Evolutionary conservation across 306 rosid species (phyloP), one percentile per base, ranked within the genome.

Genomic region (Cucurbita ficifolia): DNA sequence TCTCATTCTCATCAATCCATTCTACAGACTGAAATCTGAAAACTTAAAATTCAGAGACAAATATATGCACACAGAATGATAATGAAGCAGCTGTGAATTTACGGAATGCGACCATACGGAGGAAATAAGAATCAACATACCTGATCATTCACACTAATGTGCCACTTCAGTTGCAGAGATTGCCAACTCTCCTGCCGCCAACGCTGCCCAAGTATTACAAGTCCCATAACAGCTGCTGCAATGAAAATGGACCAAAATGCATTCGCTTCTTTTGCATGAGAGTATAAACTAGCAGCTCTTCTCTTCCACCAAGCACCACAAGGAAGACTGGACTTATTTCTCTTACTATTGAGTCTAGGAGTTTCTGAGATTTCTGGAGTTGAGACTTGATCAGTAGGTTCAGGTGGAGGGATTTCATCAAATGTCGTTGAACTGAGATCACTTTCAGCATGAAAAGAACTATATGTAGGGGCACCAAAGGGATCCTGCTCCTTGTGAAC

Each of bases 221-320:
- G 80, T 64, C 91, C 91, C 99, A 91, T 87, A 68, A 95, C 90
- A 46, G 99, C 88, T 76, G 99, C 97, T 48, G 96, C 97, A 70
- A 95, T 42, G 72, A 95, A 85, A 74, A 95, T 78, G 35, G 99
- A 95, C 99, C 99, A 95, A 68, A 82, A 82, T 64, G 96, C 76
- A 79, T 87, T 91, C 63, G 99, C 85, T 36, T 95, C 96, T 83
- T 89, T 95, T 8, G 97, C 99, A 61, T 89, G 92, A 79, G 92
- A 79, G 83, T 91, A 95, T 52, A 91, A 74, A 70, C 96, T 86
- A 68, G 89, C 83, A 82, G 97, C 97, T 79, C 91, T 85, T 78
- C 96, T 82, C 82, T 85, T 95, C 99, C 99, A 95, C 99, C 99
- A 95, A 70, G 93, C 97, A 82, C 92, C 96, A 77, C 97, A 86